Base-by-base conservation (phyloP, 2,329 filamentous ascomycete genomes). In the Whalleya microplaca region DNA sequence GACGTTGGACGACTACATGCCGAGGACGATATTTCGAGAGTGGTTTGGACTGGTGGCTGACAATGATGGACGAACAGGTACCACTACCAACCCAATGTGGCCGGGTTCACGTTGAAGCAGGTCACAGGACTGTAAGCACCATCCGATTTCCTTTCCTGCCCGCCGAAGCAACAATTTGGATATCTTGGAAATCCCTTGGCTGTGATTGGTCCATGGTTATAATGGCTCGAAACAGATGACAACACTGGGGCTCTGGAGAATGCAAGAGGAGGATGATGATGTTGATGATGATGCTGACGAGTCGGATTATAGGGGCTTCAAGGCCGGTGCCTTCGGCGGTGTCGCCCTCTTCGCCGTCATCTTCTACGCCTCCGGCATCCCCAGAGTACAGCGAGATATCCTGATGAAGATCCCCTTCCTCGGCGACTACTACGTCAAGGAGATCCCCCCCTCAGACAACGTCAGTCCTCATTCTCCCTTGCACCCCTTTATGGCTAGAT, bases 361-460 rank as follows among this genome's bases (percentile, higher is more conserved):
- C 66, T 84, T 83, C 78, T 85, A 77, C 71, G 77, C 82, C 63
- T 86, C 84, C 41, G 85, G 85, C 64, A 81, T 88, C 47, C 86
- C 86, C 63, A 80, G 78, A 71, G 76, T 88, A 63, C 76, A 84
- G 72, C 71, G 69, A 46, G 86, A 89, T 66, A 77, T 89, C 62
- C 79, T 88, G 20, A 61, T 86, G 82, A 83, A 84, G 72, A 61
- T 87, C 19, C 85, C 85, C 63, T 59, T 83, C 64, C 62, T 87
- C 57, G 78, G 79, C 62, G 59, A 66, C 47, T 75, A 78, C 73
- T 87, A 80, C 71, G 66, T 77, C 66, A 79, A 81, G 71, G 76
- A 84, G 69, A 66, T 83, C 64, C 80, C 83, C 65, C 76, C 84
- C 57, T 82, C 84, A 58, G 85, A 88, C 75, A 87, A 86, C 75